Conservation (phyloP, 1,284 basidiomycete genomes). For the Leccinum pachyderme region DNA sequence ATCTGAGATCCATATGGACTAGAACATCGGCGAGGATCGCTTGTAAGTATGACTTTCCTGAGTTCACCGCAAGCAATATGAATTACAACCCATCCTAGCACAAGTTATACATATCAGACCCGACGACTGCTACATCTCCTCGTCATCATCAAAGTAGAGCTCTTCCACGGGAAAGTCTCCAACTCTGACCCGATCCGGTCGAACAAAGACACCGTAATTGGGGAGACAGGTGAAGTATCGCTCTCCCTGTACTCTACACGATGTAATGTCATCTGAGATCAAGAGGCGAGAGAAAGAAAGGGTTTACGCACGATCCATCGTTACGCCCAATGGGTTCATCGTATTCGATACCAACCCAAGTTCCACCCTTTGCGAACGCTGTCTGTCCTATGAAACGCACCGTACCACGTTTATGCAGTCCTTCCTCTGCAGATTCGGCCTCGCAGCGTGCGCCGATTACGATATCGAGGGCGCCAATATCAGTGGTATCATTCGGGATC, state of each 20-base stretch:
- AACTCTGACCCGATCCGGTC: constrained; percentile 77
- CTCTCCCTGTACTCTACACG: constrained; percentile 76
- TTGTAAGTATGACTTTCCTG: too few species aligned
- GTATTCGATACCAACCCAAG: constrained; percentile 94
- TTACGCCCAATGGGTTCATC: constrained; percentile 97
- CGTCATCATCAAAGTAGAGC: constrained; percentile 59
- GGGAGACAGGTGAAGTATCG: constrained; percentile 80
- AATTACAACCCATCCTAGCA: background rate
- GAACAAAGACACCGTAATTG: constrained; percentile 86
- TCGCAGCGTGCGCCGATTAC: constrained; percentile 75
- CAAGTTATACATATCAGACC: background rate
- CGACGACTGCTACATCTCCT: constrained; percentile 62
- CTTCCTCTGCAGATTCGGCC: constrained; percentile 67
- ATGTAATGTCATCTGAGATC: background rate
- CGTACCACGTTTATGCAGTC: constrained; percentile 78
- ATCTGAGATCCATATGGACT: background rate
- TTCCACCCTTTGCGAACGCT: constrained; percentile 64
- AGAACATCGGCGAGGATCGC: too few species aligned
- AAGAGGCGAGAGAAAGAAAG: background rate
- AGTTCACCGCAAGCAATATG: background rate
- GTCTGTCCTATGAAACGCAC: constrained; percentile 85
- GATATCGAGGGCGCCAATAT: constrained; percentile 37
- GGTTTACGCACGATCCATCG: constrained; percentile 76
- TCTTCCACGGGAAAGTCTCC: constrained; percentile 89
- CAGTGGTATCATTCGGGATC: background rate